These are phyloP conservation scores for Nakazawaea anatomiae DNA, from an alignment of 805 yeast genomes.

Conservation along the genomic window DNA sequence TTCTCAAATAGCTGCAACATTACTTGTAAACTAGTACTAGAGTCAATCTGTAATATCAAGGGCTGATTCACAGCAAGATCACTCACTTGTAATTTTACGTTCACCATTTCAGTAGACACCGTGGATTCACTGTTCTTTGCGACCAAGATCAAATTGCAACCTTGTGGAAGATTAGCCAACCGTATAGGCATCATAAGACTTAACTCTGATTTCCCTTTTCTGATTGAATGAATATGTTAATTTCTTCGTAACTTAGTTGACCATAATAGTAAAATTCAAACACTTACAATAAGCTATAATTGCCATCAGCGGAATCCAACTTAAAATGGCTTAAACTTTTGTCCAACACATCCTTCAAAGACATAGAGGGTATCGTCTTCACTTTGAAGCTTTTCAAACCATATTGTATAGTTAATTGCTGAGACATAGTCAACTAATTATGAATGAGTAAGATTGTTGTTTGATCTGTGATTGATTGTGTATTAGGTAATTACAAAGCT, in stretches of 20 bases:
- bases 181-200: slow-evolving; percentile 37
- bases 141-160: slow-evolving; percentile 32
- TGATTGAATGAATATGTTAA: not conserved
- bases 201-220: slow-evolving; percentile 22
- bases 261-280: not conserved
- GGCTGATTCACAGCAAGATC: slow-evolving; percentile 14
- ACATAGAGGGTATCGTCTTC: slow-evolving; percentile 28
- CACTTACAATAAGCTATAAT: slow-evolving; percentile 12
- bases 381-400: slow-evolving; percentile 20
- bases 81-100: slow-evolving; percentile 18
- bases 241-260: too few relatives aligned
- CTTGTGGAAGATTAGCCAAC: slow-evolving; percentile 36
- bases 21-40: slow-evolving; percentile 10
- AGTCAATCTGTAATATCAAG: slow-evolving; percentile 11
- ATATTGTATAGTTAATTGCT: not conserved
- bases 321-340: slow-evolving; percentile 32
- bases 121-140: not conserved
- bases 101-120: slow-evolving; percentile 9
- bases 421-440: not conserved
- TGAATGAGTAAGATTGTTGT: too few relatives aligned
- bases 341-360: slow-evolving; percentile 29
- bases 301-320: slow-evolving; percentile 15
- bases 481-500: too few relatives aligned
- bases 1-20: slow-evolving; percentile 16
- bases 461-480: too few relatives aligned